Conservation (phyloP, 352 stramenopile species). For the Achlya hypogyna region DNA sequence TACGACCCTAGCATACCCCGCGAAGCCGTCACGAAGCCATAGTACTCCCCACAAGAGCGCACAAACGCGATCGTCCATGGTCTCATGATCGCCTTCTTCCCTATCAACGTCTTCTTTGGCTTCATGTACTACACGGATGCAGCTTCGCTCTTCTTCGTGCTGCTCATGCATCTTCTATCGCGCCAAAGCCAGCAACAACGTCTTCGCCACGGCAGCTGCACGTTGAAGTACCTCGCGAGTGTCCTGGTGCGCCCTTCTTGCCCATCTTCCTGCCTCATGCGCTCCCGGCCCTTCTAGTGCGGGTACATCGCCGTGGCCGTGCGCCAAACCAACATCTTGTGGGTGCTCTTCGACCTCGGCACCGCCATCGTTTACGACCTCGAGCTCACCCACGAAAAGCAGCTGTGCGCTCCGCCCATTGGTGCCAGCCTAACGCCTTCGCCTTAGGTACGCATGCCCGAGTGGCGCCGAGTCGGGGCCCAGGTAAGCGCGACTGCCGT, state of each 20-base stretch:
- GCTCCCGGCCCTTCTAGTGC: constrained; percentile 29
- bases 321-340: constrained; percentile 88
- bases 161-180: constrained; percentile 71
- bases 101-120: constrained; percentile 79
- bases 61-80: constrained; percentile 50
- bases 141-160: constrained; percentile 79
- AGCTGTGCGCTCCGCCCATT: constrained; percentile 37
- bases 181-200: constrained; percentile 36
- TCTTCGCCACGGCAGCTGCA: constrained; percentile 25
- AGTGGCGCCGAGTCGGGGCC: background rate
- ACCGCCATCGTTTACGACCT: constrained; percentile 56
- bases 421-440: background rate
- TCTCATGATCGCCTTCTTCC: constrained; percentile 62
- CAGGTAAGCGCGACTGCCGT: background rate
- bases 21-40: background rate
- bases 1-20: constrained; percentile 3
- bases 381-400: constrained; percentile 49
- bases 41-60: background rate
- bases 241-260: constrained; percentile 32
- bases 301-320: constrained; percentile 71
- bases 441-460: background rate
- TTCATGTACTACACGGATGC: constrained; percentile 88
- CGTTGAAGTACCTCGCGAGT: constrained; percentile 42
- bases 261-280: constrained; percentile 1
- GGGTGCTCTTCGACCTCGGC: constrained; percentile 81